Percentiles rank a stretch among this genome's conserved stretches.
These are phyloP conservation scores for Zygosaccharomyces kombuchaensis DNA, from an alignment of 805 yeast genomes.

Conservation along the genomic window DNA sequence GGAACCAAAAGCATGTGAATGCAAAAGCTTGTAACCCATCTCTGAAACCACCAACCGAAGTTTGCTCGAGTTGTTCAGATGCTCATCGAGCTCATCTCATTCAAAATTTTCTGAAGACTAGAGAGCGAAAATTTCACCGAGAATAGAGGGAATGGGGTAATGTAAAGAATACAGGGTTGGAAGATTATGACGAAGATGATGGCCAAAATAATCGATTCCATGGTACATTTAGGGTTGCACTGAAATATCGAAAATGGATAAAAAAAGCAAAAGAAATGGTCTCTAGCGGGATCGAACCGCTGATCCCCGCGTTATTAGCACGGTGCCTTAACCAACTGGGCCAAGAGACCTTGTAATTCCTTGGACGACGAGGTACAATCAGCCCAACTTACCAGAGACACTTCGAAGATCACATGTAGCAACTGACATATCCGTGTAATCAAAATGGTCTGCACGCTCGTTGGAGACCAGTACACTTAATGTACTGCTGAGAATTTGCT, in stretches of 20 bases:
- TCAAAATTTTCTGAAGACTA: neutral
- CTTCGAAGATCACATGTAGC: neutral
- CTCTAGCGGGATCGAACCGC: constrained; percentile 38
- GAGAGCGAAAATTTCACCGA: neutral
- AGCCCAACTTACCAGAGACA: neutral
- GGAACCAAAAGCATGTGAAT: constrained; percentile 21
- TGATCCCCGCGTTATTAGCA: constrained; percentile 38
- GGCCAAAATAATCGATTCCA: no score
- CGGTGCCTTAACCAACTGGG: constrained; percentile 39
- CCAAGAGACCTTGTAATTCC: constrained; percentile 29
- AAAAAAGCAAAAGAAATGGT: constrained; percentile 20
- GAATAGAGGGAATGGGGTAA: neutral
- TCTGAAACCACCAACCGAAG: no score
- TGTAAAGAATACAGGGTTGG: neutral
- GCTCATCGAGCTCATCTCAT: neutral
- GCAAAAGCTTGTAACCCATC: constrained; percentile 6
- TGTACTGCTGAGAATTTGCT: no score
- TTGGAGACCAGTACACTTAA: no score
- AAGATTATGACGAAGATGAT: no score
- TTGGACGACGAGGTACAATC: neutral
- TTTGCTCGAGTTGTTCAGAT: neutral
- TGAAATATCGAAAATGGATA: neutral
- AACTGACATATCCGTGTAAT: neutral
- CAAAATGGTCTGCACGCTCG: no score
- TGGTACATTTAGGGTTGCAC: no score